Conservation (phyloP, 225 moss, liverwort and hornwort genomes). For the Pseudoscleropodium purum region DNA sequence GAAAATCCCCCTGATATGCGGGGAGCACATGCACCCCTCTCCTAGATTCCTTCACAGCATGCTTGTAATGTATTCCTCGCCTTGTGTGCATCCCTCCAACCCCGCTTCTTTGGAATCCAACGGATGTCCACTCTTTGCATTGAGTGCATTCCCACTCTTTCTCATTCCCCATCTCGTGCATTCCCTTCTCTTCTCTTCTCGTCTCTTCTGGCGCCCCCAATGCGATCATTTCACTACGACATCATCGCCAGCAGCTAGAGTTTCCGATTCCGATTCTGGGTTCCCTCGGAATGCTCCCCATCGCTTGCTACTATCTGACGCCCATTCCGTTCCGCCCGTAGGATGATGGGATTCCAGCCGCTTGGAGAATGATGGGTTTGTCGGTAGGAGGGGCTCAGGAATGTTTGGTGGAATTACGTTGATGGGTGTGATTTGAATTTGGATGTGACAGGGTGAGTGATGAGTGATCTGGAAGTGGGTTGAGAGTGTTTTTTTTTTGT, state of each 20-base stretch:
- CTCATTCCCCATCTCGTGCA: not conserved
- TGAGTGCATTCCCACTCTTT: too few species aligned
- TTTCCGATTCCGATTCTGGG: not conserved
- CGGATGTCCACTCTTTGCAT: too few species aligned
- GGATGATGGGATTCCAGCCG: not conserved
- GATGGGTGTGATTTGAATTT: not conserved
- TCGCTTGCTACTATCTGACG: not conserved
- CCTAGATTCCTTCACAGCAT: not conserved
- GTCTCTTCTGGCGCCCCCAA: too few species aligned
- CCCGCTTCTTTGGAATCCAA: not conserved
- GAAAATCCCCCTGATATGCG: not conserved
- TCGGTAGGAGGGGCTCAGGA: not conserved
- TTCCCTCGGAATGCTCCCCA: not conserved
- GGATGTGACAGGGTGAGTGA: not conserved
- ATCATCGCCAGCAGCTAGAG: not conserved
- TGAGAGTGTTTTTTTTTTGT: too few species aligned
- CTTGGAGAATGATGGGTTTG: not conserved
- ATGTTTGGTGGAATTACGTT: not conserved
- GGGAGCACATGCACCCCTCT: not conserved
- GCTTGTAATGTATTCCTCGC: not conserved
- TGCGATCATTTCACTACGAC: not conserved
- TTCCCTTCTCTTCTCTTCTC: not conserved
- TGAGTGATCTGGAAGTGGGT: not conserved
- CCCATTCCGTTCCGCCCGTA: not conserved
- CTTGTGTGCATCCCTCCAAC: too few species aligned